A percentile compares a stretch with the other conserved stretches of the same genome.
These are phyloP conservation scores for Tritrichomonas musculus DNA, from an alignment of 208 protist genomes.

Conservation along the genomic window DNA sequence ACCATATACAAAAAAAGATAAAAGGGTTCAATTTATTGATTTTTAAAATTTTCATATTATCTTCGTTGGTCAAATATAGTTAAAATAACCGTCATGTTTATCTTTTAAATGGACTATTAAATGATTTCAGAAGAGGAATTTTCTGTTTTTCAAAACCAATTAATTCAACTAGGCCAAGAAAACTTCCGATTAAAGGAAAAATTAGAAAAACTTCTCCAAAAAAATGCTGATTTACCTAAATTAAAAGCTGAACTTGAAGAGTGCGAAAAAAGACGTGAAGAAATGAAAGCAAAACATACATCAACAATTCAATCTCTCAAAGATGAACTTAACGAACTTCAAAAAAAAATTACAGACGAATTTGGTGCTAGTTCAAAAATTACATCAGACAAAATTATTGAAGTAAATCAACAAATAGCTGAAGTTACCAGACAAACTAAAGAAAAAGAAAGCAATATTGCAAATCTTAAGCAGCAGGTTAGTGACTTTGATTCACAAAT, in stretches of 20 bases:
- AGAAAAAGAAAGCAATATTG: not conserved
- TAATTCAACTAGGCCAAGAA: not conserved
- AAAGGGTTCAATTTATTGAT: too few species aligned
- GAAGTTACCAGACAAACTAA: not conserved
- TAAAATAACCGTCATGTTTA: too few species aligned
- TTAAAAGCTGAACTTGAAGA: not conserved
- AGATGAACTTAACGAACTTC: not conserved
- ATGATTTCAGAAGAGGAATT: constrained; percentile 19
- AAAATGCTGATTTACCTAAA: not conserved
- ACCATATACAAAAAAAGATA: too few species aligned
- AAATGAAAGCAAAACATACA: not conserved
- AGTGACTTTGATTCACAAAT: not conserved
- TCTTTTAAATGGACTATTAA: too few species aligned
- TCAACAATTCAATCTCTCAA: not conserved
- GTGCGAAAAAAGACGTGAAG: not conserved
- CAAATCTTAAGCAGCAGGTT: not conserved
- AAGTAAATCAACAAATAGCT: not conserved
- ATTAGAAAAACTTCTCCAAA: not conserved
- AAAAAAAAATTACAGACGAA: not conserved
- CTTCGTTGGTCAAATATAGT: too few species aligned
- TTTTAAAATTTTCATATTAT: too few species aligned
- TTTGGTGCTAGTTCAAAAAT: not conserved
- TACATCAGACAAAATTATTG: not conserved
- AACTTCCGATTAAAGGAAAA: not conserved
- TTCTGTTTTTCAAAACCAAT: not conserved